Conservation (phyloP, 2,329 filamentous ascomycete genomes). For the Verticillium albo-atrum region DNA sequence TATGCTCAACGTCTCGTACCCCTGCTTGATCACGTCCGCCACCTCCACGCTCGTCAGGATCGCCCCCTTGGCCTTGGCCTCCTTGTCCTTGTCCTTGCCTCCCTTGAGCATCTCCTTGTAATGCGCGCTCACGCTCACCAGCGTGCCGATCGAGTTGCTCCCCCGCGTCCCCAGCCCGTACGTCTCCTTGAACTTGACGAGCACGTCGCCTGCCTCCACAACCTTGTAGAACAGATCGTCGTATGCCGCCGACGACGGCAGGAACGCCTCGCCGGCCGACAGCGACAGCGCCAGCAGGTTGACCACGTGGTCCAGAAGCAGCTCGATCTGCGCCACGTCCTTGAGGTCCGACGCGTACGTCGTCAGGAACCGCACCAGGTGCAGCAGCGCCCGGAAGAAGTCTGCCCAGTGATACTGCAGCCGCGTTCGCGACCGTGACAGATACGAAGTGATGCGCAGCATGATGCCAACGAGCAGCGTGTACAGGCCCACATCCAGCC, state of each 20-base stretch:
- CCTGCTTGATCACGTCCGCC: constrained; percentile 87
- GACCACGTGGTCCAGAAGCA: constrained; percentile 71
- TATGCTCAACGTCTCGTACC: constrained; percentile 91
- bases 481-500: constrained; percentile 82
- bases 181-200: constrained; percentile 75
- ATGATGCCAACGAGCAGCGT: constrained; percentile 77
- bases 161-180: constrained; percentile 58
- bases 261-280: constrained; percentile 82
- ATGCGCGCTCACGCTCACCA: constrained; percentile 78
- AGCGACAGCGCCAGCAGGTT: constrained; percentile 81
- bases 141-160: constrained; percentile 73
- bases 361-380: constrained; percentile 84
- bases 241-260: constrained; percentile 82
- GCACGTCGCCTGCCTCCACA: constrained; percentile 81
- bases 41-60: constrained; percentile 82
- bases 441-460: constrained; percentile 75
- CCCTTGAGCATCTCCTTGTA: constrained; percentile 78
- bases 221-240: constrained; percentile 99
- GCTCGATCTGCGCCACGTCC: constrained; percentile 62
- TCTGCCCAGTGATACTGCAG: constrained; percentile 92
- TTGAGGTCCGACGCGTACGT: constrained; percentile 79
- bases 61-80: constrained; percentile 52
- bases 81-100: constrained; percentile 29
- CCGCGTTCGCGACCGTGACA: constrained; percentile 77
- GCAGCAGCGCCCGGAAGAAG: constrained; percentile 83